These are phyloP conservation scores for Phytophthora hibernalis DNA, from an alignment of 352 stramenopile species.

Conservation along the genomic window DNA sequence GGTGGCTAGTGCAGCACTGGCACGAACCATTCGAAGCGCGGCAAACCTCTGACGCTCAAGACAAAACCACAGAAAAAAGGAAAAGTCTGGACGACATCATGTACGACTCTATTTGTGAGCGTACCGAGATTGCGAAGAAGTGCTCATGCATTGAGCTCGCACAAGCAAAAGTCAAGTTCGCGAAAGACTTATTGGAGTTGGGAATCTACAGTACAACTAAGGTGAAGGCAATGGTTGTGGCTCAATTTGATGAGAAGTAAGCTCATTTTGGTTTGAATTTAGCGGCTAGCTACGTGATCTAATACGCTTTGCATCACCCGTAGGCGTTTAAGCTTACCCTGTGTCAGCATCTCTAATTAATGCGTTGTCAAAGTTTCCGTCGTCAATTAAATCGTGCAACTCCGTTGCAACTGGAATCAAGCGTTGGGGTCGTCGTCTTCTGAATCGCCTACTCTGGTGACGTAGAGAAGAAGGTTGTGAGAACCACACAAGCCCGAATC, in stretches of 20 bases:
- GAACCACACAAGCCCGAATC: slow-evolving; percentile 13
- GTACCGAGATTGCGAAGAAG: slow-evolving; percentile 1
- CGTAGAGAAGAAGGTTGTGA: slow-evolving; percentile 14
- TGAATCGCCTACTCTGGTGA: neutral
- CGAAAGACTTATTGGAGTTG: slow-evolving; percentile 2
- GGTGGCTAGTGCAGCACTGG: no score
- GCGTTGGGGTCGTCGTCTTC: slow-evolving; percentile 3
- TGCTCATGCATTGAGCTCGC: slow-evolving; percentile 11
- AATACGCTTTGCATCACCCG: slow-evolving; percentile 7
- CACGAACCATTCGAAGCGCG: neutral
- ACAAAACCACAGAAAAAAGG: neutral
- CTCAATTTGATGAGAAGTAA: slow-evolving; percentile 4
- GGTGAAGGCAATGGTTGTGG: slow-evolving; percentile 5
- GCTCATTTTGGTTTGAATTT: neutral
- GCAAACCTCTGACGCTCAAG: neutral
- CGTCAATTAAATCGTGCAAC: slow-evolving; percentile 9
- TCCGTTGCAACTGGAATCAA: slow-evolving; percentile 9
- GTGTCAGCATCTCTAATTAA: slow-evolving; percentile 12
- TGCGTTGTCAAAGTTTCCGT: neutral
- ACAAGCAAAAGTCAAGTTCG: slow-evolving; percentile 10
- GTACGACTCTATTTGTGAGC: slow-evolving; percentile 14
- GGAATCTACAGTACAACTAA: slow-evolving; percentile 7
- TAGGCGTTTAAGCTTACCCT: slow-evolving; percentile 12
- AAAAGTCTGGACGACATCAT: slow-evolving; percentile 13
- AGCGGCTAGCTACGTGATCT: slow-evolving; percentile 3